A percentile compares a stretch with the other conserved stretches of the same genome.
Conservation (phyloP, 2,329 filamentous ascomycete species). For the Curvularia sp. region DNA sequence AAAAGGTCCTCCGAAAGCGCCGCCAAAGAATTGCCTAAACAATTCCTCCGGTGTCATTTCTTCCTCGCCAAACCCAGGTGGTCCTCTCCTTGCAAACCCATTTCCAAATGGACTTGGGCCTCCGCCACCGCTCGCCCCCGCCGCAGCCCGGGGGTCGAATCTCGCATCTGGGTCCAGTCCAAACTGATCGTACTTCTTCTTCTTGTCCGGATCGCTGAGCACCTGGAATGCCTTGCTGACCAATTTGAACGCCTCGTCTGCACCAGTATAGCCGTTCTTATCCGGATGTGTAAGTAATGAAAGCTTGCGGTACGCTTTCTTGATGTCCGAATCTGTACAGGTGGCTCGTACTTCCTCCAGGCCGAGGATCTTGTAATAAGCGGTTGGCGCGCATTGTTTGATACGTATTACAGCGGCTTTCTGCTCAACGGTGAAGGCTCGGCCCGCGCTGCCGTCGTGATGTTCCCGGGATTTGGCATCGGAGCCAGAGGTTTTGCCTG, state of each 20-base stretch:
- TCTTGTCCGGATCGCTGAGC: slow-evolving; percentile 91
- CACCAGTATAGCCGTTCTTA: slow-evolving; percentile 95
- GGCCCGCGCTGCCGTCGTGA: slow-evolving; percentile 77
- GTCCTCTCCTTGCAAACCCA: slow-evolving; percentile 62
- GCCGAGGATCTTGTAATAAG: slow-evolving; percentile 94
- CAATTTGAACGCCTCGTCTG: slow-evolving; percentile 99
- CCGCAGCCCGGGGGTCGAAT: slow-evolving; percentile 70
- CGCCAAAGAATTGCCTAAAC: slow-evolving; percentile 96
- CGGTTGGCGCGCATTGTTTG: slow-evolving; percentile 79
- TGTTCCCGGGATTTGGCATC: slow-evolving; percentile 64
- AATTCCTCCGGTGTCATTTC: slow-evolving; percentile 96
- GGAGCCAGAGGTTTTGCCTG: slow-evolving; percentile 54
- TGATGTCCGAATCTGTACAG: slow-evolving; percentile 83
- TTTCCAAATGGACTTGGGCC: slow-evolving; percentile 69
- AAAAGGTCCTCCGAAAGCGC: slow-evolving; percentile 70
- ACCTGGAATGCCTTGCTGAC: slow-evolving; percentile 93
- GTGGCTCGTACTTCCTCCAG: slow-evolving; percentile 69
- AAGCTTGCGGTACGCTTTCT: slow-evolving; percentile 96
- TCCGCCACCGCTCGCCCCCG: slow-evolving; percentile 40
- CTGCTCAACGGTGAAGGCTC: slow-evolving; percentile 86
- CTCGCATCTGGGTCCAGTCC: slow-evolving; percentile 92
- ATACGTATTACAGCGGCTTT: slow-evolving; percentile 91
- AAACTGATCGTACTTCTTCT: slow-evolving; percentile 83
- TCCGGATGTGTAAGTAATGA: slow-evolving; percentile 95
- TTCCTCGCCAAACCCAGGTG: slow-evolving; percentile 79